Evolutionary conservation across 2,329 filamentous ascomycete genomes (phyloP).

Genomic region (Verticillium klebahnii): DNA sequence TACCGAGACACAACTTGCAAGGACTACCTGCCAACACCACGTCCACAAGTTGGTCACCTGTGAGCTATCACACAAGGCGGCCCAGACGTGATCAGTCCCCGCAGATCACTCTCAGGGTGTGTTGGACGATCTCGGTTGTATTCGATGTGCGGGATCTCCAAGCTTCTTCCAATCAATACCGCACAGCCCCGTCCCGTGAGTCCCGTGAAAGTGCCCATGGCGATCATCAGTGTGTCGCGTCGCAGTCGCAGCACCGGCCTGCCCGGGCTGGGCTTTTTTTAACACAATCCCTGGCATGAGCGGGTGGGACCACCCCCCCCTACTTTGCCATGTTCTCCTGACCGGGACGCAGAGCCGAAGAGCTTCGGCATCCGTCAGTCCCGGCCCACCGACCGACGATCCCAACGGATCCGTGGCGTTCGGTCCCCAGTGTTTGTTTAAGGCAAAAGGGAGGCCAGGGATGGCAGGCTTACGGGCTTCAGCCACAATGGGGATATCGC

Average conservation of each 20-base stretch:
- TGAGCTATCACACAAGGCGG: neutral
- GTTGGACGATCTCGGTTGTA: neutral
- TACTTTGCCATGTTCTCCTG: neutral
- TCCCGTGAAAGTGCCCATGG: neutral
- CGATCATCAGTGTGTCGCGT: neutral
- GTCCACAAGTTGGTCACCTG: neutral
- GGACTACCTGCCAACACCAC: neutral
- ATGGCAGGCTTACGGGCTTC: neutral
- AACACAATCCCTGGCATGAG: neutral
- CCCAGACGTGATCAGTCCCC: neutral
- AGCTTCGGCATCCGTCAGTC: neutral
- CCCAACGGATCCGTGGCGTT: neutral
- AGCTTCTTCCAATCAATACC: neutral
- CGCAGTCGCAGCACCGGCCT: neutral
- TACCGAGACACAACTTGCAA: no score
- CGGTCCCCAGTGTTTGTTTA: neutral
- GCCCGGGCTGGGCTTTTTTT: neutral
- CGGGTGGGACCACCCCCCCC: neutral
- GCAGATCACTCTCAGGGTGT: neutral
- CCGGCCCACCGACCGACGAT: neutral
- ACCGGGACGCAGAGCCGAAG: neutral
- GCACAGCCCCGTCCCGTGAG: neutral
- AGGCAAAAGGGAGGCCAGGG: neutral
- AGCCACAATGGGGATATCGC: neutral
- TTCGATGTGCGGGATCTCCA: neutral